Evolutionary conservation across 495 filamentous ascomycete genomes (phyloP).

Genomic region (Entonaema liquescens): DNA sequence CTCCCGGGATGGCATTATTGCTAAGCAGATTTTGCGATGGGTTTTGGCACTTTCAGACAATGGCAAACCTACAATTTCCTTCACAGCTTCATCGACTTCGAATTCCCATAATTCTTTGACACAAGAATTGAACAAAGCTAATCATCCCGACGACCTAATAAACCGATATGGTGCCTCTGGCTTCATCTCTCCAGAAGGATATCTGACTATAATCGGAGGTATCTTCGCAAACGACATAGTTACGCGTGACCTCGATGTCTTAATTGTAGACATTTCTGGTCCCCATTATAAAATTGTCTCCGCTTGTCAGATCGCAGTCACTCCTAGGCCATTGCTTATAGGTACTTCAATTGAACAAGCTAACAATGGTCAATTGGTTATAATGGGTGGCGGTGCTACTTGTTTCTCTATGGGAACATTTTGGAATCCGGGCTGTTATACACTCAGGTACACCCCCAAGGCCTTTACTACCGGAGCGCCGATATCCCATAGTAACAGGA

Average conservation of each 20-base stretch:
- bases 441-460: conserved; percentile 11
- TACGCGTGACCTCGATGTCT: conserved; percentile 46
- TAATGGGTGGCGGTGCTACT: conserved; percentile 83
- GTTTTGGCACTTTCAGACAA: conserved; percentile 44
- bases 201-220: conserved; percentile 59
- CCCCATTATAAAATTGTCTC: conserved; percentile 26
- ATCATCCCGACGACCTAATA: conserved; percentile 26
- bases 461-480: neutral
- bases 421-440: conserved; percentile 70
- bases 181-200: conserved; percentile 37
- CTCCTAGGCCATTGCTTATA: conserved; percentile 67
- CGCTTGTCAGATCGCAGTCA: conserved; percentile 9
- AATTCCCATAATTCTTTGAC: neutral
- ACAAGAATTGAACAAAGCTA: neutral
- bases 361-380: conserved; percentile 56
- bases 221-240: conserved; percentile 52
- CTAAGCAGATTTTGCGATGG: conserved; percentile 65
- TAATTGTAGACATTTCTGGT: conserved; percentile 21
- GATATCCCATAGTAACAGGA: neutral
- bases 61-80: conserved; percentile 40
- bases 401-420: conserved; percentile 89
- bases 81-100: conserved; percentile 20
- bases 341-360: conserved; percentile 62
- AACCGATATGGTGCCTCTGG: conserved; percentile 51
- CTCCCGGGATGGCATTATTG: conserved; percentile 63